A percentile compares a stretch with the other conserved stretches of the same genome.
phyloP scores from a whole-genome alignment of 2,329 filamentous ascomycete genomes.

The Ophiostoma ips region DNA sequence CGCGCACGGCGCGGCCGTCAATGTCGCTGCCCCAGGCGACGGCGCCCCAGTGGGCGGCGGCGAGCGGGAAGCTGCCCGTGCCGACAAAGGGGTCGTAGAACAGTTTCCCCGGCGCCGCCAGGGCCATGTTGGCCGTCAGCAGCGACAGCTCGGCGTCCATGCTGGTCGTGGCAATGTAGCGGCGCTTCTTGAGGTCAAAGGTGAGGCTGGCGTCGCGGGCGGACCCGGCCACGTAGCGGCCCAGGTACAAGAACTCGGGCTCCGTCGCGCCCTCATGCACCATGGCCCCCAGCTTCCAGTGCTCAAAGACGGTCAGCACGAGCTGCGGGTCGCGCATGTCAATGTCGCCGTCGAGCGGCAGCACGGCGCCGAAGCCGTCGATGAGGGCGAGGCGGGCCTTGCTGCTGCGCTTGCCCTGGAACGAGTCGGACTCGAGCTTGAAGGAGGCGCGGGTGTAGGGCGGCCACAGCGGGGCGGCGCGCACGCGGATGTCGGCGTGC shows the following conservation, averaged over 20 bases:
- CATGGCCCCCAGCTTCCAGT: conserved; percentile 49
- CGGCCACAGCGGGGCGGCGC: conserved; percentile 51
- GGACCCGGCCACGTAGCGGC: conserved; percentile 53
- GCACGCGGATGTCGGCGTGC: conserved; percentile 47
- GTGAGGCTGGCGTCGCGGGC: conserved; percentile 53
- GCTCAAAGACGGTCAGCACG: conserved; percentile 69
- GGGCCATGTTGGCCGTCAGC: conserved; percentile 80
- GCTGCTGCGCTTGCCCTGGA: conserved; percentile 54
- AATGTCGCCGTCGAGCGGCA: conserved; percentile 67
- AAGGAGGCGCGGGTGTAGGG: conserved; percentile 55
- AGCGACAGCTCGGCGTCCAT: conserved; percentile 94
- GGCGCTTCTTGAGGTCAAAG: conserved; percentile 84
- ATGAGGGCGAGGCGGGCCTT: conserved; percentile 60
- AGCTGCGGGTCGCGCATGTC: conserved; percentile 59
- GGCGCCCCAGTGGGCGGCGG: conserved; percentile 82
- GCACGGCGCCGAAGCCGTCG: conserved; percentile 58
- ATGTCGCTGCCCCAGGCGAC: conserved; percentile 80
- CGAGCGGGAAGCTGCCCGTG: conserved; percentile 83
- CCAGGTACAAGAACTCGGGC: conserved; percentile 54
- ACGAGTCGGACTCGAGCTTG: conserved; percentile 75
- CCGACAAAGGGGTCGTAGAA: conserved; percentile 95
- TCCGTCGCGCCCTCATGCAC: conserved; percentile 33
- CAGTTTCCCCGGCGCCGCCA: conserved; percentile 67
- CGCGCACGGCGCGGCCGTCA: conserved; percentile 76
- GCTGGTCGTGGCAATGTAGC: conserved; percentile 88